Evolutionary conservation across 2,329 filamentous ascomycete species (phyloP).

Genomic region (Leptographium galeiforme): DNA sequence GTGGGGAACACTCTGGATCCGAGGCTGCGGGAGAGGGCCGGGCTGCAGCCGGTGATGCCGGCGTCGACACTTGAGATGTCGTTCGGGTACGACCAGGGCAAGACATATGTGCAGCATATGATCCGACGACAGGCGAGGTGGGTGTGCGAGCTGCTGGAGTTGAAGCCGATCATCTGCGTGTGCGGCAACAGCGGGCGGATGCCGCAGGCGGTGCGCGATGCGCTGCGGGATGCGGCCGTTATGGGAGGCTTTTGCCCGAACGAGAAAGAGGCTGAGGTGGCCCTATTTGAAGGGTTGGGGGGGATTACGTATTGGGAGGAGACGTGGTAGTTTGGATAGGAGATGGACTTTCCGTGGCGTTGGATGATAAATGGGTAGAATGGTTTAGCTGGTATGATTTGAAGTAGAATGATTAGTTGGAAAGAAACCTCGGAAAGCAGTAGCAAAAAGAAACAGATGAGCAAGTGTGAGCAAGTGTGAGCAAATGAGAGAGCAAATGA

Average conservation of each 20-base stretch:
- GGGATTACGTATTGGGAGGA: constrained; percentile 40
- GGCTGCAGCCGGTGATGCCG: background rate
- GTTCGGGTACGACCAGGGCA: constrained; percentile 18
- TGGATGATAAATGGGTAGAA: too few species aligned
- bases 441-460: too few species aligned
- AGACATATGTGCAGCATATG: constrained; percentile 43
- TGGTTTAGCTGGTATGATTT: too few species aligned
- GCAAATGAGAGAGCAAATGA: too few species aligned
- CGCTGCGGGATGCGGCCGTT: constrained; percentile 35
- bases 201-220: constrained; percentile 39
- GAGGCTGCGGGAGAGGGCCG: background rate
- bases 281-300: constrained; percentile 9
- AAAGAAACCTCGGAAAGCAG: too few species aligned
- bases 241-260: constrained; percentile 18
- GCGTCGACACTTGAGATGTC: background rate
- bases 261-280: constrained; percentile 23
- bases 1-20: background rate
- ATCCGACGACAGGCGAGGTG: constrained; percentile 28
- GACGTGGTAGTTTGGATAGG: constrained; percentile 37
- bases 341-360: too few species aligned
- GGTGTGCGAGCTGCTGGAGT: constrained; percentile 23
- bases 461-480: too few species aligned
- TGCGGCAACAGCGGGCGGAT: constrained; percentile 46
- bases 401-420: too few species aligned
- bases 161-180: constrained; percentile 33